Percentiles rank a stretch among this genome's conserved stretches.
These are phyloP conservation scores for Neopestalotiopsis clavispora DNA, from an alignment of 2,329 filamentous ascomycete species.

Conservation along the genomic window DNA sequence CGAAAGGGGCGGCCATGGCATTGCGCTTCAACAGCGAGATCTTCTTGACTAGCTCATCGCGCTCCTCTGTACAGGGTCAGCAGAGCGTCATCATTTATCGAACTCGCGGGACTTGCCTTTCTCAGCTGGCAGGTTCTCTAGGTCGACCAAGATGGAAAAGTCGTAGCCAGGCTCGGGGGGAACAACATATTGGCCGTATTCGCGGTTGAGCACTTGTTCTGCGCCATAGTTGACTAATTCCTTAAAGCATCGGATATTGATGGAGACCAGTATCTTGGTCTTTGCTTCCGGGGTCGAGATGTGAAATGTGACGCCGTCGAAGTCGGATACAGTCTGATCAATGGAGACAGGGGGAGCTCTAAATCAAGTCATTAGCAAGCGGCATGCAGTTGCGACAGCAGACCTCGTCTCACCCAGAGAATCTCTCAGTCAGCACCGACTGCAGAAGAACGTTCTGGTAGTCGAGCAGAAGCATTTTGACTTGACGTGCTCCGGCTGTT, in stretches of 20 bases:
- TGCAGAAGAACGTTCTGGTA: constrained; percentile 99
- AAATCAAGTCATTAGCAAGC: constrained; percentile 25
- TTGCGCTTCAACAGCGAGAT: constrained; percentile 96
- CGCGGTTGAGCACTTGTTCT: constrained; percentile 85
- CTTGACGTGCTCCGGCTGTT: constrained; percentile 15
- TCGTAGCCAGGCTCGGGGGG: constrained; percentile 89
- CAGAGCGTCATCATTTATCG: background rate
- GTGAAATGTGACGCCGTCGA: constrained; percentile 98
- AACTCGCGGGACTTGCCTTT: constrained; percentile 60
- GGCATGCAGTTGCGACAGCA: constrained; percentile 2
- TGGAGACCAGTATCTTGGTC: constrained; percentile 91
- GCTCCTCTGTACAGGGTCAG: constrained; percentile 63
- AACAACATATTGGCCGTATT: constrained; percentile 93
- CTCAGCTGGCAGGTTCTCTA: constrained; percentile 83
- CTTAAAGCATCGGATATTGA: constrained; percentile 91
- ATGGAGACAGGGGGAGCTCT: constrained; percentile 87
- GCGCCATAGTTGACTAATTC: constrained; percentile 95
- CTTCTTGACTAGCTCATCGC: constrained; percentile 84
- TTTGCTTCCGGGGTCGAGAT: constrained; percentile 95
- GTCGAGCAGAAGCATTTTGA: constrained; percentile 88
- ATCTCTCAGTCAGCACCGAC: constrained; percentile 92
- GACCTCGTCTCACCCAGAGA: constrained; percentile 72
- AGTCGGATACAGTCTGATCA: constrained; percentile 98
- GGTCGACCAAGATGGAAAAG: constrained; percentile 89
- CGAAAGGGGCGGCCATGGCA: constrained; percentile 97